Percentiles rank a stretch among this genome's conserved stretches.
Conservation (phyloP, 257 asterid species). For the Cruciata laevipes region DNA sequence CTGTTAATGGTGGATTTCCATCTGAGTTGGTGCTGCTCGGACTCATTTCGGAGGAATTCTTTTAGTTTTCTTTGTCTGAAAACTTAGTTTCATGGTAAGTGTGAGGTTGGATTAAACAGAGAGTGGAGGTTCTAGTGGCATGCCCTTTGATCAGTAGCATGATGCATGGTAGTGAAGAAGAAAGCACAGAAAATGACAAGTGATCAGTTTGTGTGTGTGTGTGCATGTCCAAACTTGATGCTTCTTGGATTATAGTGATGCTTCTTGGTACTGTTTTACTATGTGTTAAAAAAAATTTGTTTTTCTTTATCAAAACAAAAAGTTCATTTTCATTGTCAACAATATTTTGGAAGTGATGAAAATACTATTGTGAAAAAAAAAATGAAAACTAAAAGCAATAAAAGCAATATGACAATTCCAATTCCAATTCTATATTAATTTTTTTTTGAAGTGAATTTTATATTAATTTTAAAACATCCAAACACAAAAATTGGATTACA, state of each 20-base stretch:
- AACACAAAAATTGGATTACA: too few relatives aligned
- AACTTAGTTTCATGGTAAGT: conserved; percentile 48
- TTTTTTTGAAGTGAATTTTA: too few relatives aligned
- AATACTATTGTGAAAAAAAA: too few relatives aligned
- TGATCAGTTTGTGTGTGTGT: conserved; percentile 12
- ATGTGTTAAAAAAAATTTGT: too few relatives aligned
- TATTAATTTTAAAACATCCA: too few relatives aligned
- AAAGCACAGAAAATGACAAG: background rate
- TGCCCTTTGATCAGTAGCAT: conserved; percentile 52
- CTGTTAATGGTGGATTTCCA: conserved; percentile 26
- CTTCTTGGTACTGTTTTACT: too few relatives aligned
- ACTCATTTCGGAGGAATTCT: conserved; percentile 55
- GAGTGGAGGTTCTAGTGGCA: conserved; percentile 31
- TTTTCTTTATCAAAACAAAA: too few relatives aligned
- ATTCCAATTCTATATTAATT: too few relatives aligned
- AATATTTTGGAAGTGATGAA: too few relatives aligned
- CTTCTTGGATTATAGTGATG: conserved; percentile 17
- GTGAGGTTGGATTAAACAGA: conserved; percentile 51
- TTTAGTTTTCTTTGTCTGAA: conserved; percentile 17
- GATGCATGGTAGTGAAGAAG: conserved; percentile 3
- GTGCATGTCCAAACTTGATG: conserved; percentile 18
- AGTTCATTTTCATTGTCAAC: too few relatives aligned
- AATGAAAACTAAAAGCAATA: too few relatives aligned
- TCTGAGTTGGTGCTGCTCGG: conserved; percentile 77
- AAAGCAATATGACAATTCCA: too few relatives aligned